These are phyloP conservation scores for Mortierella sp. DNA, from an alignment of 371 early-diverging fungal species.

Conservation along the genomic window DNA sequence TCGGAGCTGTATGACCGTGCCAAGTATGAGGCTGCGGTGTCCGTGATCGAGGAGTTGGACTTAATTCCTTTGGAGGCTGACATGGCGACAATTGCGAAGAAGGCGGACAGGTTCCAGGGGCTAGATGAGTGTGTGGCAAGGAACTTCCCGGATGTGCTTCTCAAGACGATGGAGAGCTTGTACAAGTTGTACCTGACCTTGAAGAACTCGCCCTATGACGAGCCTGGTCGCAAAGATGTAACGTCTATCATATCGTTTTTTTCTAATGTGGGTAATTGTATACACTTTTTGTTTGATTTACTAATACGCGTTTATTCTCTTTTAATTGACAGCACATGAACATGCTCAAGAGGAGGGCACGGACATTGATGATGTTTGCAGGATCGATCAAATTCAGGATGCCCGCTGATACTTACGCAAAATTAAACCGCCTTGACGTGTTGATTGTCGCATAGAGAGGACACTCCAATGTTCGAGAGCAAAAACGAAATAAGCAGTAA, in stretches of 20 bases:
- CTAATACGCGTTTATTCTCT: no score
- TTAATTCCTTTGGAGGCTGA: conserved; percentile 75
- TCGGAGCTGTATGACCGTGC: conserved; percentile 61
- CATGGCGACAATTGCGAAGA: conserved; percentile 63
- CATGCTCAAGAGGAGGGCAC: conserved; percentile 64
- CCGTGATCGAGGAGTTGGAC: conserved; percentile 59
- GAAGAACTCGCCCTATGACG: conserved; percentile 61
- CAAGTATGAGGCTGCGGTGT: conserved; percentile 63
- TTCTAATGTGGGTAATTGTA: no score
- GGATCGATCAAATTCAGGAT: conserved; percentile 87
- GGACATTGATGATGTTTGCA: conserved; percentile 77
- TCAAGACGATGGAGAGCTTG: conserved; percentile 78
- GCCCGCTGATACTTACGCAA: conserved; percentile 81
- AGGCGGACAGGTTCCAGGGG: conserved; percentile 70
- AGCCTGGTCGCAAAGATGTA: conserved; percentile 56
- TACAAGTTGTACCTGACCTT: conserved; percentile 64
- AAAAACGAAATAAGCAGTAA: no score
- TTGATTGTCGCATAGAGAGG: conserved; percentile 67
- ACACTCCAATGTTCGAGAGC: no score
- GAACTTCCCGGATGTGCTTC: conserved; percentile 81
- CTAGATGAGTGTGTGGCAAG: conserved; percentile 79
- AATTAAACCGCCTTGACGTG: conserved; percentile 80
- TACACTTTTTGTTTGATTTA: not conserved
- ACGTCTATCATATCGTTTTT: conserved; percentile 3
- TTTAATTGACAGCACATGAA: conserved; percentile 34